These are phyloP conservation scores for Pichia heedii DNA, from an alignment of 805 yeast species.

Conservation along the genomic window DNA sequence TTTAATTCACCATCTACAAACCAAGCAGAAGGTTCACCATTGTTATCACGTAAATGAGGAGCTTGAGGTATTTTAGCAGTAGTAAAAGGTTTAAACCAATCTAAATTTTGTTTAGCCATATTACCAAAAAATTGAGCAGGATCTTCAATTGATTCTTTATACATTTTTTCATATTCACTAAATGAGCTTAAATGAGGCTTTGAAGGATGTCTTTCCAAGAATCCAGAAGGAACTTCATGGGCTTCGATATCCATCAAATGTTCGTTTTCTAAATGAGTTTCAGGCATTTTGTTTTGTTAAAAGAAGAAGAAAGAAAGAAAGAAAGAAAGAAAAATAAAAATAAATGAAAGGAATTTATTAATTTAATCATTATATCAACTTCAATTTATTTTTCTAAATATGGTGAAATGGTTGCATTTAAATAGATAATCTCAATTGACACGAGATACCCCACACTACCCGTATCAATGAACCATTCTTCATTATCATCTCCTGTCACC, in stretches of 20 bases:
- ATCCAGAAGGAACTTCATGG: constrained; percentile 27
- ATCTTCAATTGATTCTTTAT: constrained; percentile 47
- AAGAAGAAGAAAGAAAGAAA: background rate
- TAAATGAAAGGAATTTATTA: too few relatives aligned
- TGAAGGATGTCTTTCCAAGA: constrained; percentile 33
- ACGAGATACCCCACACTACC: too few relatives aligned
- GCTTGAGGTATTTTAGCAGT: constrained; percentile 35
- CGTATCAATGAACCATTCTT: too few relatives aligned
- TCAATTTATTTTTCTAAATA: too few relatives aligned
- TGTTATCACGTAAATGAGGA: constrained; percentile 35
- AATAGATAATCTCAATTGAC: too few relatives aligned
- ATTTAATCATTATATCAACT: too few relatives aligned
- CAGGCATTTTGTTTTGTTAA: constrained; percentile 2
- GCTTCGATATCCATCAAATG: constrained; percentile 25
- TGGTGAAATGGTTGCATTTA: too few relatives aligned
- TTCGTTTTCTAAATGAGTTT: constrained; percentile 25
- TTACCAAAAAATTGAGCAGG: constrained; percentile 49
- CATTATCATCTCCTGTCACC: too few relatives aligned
- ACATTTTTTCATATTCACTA: constrained; percentile 39
- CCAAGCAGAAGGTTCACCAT: constrained; percentile 57
- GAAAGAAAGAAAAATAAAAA: background rate
- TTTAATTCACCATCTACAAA: constrained; percentile 72
- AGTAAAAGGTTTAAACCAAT: constrained; percentile 47
- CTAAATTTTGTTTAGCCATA: constrained; percentile 38
- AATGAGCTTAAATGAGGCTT: constrained; percentile 40